phyloP scores from a whole-genome alignment of 495 filamentous ascomycete genomes.

The Podospora appendiculata region DNA sequence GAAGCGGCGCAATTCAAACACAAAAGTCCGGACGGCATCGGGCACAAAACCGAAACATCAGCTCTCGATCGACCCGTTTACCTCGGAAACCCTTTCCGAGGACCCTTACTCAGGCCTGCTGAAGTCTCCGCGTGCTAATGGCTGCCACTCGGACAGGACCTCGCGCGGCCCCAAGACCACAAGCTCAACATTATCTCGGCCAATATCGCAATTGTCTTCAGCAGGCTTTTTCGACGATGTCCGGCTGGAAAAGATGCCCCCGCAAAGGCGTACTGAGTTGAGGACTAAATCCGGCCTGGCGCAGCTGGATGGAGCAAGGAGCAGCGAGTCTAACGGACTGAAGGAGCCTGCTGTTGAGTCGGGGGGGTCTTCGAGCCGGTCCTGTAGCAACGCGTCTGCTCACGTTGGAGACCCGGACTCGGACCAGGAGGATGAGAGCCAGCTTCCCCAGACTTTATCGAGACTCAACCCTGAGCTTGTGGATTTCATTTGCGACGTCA shows the following conservation, averaged over 20 bases:
- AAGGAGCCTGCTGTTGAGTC: conserved; percentile 6
- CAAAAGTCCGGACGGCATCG: conserved; percentile 31
- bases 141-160: conserved; percentile 22
- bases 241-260: conserved; percentile 27
- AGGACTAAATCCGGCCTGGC: conserved; percentile 10
- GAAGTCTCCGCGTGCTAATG: conserved; percentile 25
- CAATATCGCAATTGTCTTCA: conserved; percentile 31
- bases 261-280: conserved; percentile 19
- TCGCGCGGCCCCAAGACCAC: conserved; percentile 26
- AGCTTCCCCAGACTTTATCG: conserved; percentile 36
- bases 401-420: conserved; percentile 13
- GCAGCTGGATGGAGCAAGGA: conserved; percentile 11
- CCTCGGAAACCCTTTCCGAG: conserved; percentile 14
- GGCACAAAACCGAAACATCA: conserved; percentile 29
- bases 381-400: conserved; percentile 11
- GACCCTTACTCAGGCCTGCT: conserved; percentile 21
- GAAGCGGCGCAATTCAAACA: conserved; percentile 37
- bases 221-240: conserved; percentile 28
- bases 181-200: conserved; percentile 24
- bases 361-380: conserved; percentile 7
- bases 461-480: conserved; percentile 38
- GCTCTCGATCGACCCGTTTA: conserved; percentile 30
- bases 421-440: conserved; percentile 27
- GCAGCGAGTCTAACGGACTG: conserved; percentile 8
- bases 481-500: conserved; percentile 44